Conservation (phyloP, 345 rosid genomes). For the Mallotus nudiflorus region DNA sequence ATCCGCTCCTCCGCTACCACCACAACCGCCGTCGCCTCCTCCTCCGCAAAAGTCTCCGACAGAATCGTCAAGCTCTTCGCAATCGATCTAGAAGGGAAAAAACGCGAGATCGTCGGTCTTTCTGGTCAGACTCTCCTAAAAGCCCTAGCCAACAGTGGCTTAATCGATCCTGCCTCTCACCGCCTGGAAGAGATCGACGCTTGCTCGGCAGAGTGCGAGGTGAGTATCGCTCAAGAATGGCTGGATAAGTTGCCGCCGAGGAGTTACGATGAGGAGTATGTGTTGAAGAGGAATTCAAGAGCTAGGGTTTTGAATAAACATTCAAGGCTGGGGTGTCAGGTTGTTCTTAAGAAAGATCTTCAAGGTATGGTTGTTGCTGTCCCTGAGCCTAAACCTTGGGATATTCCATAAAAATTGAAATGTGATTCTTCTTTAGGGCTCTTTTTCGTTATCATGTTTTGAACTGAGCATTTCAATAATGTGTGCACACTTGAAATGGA, state of each 20-base stretch:
- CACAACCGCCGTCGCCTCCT: too few relatives aligned
- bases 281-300: slow-evolving; percentile 76
- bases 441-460: slow-evolving; percentile 10
- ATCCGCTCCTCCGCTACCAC: slow-evolving; percentile 43
- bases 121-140: slow-evolving; percentile 87
- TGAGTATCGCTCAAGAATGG: slow-evolving; percentile 96
- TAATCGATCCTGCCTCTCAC: slow-evolving; percentile 92
- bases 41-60: slow-evolving; percentile 81
- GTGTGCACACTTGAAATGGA: slow-evolving; percentile 3
- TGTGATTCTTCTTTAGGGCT: background rate
- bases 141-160: slow-evolving; percentile 63
- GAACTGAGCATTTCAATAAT: slow-evolving; percentile 18
- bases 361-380: slow-evolving; percentile 99
- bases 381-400: slow-evolving; percentile 98
- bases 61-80: slow-evolving; percentile 89
- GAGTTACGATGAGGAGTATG: slow-evolving; percentile 92
- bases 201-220: slow-evolving; percentile 98
- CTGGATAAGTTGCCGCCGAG: slow-evolving; percentile 79
- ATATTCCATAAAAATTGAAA: slow-evolving; percentile 57
- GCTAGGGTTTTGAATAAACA: slow-evolving; percentile 86
- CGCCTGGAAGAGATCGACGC: slow-evolving; percentile 96
- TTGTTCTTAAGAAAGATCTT: slow-evolving; percentile 67
- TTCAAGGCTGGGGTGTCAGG: slow-evolving; percentile 90
- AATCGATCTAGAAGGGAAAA: slow-evolving; percentile 70
- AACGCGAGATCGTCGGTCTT: slow-evolving; percentile 75